Evolutionary conservation across 1,284 basidiomycete genomes (phyloP).

Genomic region (Microbotryum saponariae): DNA sequence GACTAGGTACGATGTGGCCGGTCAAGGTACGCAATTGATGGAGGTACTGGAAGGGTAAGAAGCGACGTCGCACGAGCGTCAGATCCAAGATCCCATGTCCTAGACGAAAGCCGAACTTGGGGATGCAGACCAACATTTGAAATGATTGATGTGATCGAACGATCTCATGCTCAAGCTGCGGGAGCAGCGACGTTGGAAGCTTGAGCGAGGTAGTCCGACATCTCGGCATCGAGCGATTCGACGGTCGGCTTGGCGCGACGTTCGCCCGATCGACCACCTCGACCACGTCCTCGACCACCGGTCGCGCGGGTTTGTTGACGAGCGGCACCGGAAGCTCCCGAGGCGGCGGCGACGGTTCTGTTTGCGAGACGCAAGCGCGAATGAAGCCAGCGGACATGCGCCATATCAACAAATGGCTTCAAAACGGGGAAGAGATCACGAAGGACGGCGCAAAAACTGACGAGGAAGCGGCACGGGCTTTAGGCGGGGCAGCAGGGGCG

Average conservation of each 20-base stretch:
- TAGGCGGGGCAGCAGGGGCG: conserved; percentile 55
- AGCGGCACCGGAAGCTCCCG: conserved; percentile 7
- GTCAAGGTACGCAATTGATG: no score
- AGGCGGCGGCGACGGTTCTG: conserved; percentile 28
- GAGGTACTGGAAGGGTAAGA: no score
- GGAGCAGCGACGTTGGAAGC: conserved; percentile 6
- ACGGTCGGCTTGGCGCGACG: conserved; percentile 49
- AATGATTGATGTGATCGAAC: not conserved
- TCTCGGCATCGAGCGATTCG: conserved; percentile 57
- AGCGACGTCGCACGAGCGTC: no score
- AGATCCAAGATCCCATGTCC: no score
- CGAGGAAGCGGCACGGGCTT: conserved; percentile 43
- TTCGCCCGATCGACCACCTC: conserved; percentile 46
- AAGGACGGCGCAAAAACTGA: conserved; percentile 11
- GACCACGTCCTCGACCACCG: conserved; percentile 48
- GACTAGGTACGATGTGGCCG: no score
- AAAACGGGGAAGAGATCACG: not conserved
- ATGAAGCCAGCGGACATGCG: not conserved
- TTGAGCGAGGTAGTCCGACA: conserved; percentile 42
- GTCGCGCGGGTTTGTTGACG: conserved; percentile 22
- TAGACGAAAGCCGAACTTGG: no score
- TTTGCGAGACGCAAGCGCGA: not conserved
- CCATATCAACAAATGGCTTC: not conserved
- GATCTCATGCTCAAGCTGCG: conserved; percentile 7
- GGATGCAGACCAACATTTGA: no score